A percentile compares a stretch with the other conserved stretches of the same genome.
Conservation (phyloP, 768 basidiomycete species). For the Exidia glandulosa region DNA sequence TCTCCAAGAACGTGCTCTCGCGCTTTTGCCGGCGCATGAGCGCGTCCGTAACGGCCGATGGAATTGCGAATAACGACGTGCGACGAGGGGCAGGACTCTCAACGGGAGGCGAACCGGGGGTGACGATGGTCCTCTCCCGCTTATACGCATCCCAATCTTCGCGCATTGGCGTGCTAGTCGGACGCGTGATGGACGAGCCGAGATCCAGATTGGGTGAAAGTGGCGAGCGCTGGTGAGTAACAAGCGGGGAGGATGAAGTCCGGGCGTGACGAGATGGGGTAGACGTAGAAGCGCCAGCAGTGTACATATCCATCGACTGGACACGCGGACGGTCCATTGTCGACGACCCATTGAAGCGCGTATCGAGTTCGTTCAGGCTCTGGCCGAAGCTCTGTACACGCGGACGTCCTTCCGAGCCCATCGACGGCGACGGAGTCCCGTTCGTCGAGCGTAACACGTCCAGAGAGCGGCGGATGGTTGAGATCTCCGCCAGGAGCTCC, state of each 20-base stretch:
- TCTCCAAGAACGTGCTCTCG: conserved; percentile 52
- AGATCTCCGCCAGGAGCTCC: conserved; percentile 64
- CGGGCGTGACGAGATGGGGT: conserved; percentile 21
- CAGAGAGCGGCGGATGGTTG: conserved; percentile 69
- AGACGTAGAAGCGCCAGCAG: background rate
- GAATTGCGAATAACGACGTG: conserved; percentile 39
- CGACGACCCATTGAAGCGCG: background rate
- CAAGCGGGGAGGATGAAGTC: background rate
- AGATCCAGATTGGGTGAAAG: conserved; percentile 14
- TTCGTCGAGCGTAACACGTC: conserved; percentile 43
- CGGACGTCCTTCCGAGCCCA: conserved; percentile 42
- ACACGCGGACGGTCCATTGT: conserved; percentile 36
- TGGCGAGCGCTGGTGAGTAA: background rate
- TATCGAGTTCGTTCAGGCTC: background rate
- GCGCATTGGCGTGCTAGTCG: conserved; percentile 61
- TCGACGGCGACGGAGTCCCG: conserved; percentile 49
- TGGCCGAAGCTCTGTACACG: conserved; percentile 38
- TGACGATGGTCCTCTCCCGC: conserved; percentile 71
- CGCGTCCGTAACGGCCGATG: conserved; percentile 68
- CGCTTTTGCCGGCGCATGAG: conserved; percentile 57
- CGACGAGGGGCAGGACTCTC: conserved; percentile 16
- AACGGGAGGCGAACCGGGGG: conserved; percentile 59
- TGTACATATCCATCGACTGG: conserved; percentile 52
- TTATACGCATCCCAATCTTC: conserved; percentile 84
- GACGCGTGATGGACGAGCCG: conserved; percentile 50